A percentile compares a stretch with the other conserved stretches of the same genome.
These are phyloP conservation scores for Hippophae gyantsensis DNA, from an alignment of 306 rosid species.

Conservation along the genomic window DNA sequence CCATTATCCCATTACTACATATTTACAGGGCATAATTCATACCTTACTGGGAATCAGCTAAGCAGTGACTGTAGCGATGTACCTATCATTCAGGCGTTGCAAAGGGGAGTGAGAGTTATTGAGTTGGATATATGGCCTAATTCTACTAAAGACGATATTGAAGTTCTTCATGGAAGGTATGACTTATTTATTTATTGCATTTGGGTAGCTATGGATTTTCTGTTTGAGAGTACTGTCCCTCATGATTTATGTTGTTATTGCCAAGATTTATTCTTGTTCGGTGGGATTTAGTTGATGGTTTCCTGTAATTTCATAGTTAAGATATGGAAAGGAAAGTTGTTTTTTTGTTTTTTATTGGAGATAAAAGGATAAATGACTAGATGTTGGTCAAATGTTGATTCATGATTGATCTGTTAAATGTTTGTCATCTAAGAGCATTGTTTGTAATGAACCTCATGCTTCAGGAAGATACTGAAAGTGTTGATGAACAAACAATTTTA, in stretches of 20 bases:
- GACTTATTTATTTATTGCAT: not conserved
- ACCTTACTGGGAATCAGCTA: conserved; percentile 92
- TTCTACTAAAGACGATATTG: conserved; percentile 54
- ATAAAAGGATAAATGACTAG: not conserved
- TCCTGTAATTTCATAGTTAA: not conserved
- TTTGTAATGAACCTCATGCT: too few relatives aligned
- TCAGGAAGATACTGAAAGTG: too few relatives aligned
- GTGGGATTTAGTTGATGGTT: not conserved
- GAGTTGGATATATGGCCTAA: conserved; percentile 99
- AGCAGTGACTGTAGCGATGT: conserved; percentile 94
- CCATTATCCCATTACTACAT: conserved; percentile 90
- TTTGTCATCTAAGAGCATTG: not conserved
- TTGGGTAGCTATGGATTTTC: not conserved
- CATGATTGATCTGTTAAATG: not conserved
- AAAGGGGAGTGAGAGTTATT: conserved; percentile 86
- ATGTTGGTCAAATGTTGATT: not conserved
- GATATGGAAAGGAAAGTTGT: not conserved
- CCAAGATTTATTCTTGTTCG: not conserved
- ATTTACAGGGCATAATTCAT: conserved; percentile 92
- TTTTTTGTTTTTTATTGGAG: too few relatives aligned
- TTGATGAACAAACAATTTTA: not conserved
- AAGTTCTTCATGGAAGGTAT: conserved; percentile 97
- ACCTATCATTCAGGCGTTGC: conserved; percentile 61
- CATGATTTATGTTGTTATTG: not conserved
- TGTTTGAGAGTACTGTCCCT: not conserved